A percentile compares a stretch with the other conserved stretches of the same genome.
Evolutionary conservation across 192 early-diverging fungal species (phyloP).

Genomic region (Ramicandelaber brevisporus): DNA sequence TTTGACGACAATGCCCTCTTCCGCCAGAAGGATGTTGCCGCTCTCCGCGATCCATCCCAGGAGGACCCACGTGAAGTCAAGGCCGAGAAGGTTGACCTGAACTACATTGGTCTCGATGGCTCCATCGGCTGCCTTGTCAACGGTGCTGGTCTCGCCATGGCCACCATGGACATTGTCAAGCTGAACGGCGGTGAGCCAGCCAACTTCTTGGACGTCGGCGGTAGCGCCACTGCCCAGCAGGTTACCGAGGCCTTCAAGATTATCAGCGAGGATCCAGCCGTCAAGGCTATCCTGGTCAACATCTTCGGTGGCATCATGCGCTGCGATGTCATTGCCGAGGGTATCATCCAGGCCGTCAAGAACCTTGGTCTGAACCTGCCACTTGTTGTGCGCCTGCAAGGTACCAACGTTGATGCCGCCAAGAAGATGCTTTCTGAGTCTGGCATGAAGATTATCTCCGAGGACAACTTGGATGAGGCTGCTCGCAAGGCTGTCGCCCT

Average conservation of each 20-base stretch:
- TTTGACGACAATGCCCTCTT: slow-evolving; percentile 99
- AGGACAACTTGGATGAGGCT: slow-evolving; percentile 89
- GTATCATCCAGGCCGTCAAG: slow-evolving; percentile 85
- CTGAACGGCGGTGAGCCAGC: slow-evolving; percentile 94
- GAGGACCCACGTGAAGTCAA: slow-evolving; percentile 95
- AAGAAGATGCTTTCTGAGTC: slow-evolving; percentile 83
- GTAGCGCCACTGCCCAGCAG: slow-evolving; percentile 80
- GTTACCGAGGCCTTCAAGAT: slow-evolving; percentile 99
- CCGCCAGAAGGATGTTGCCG: slow-evolving; percentile 77
- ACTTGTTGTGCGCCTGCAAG: slow-evolving; percentile 92
- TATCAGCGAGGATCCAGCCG: slow-evolving; percentile 86
- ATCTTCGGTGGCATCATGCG: slow-evolving; percentile 99
- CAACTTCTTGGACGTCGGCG: slow-evolving; percentile 98
- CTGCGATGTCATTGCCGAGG: slow-evolving; percentile 94
- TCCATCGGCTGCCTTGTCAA: slow-evolving; percentile 95
- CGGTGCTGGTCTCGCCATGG: slow-evolving; percentile 97
- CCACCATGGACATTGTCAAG: slow-evolving; percentile 99
- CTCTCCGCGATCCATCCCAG: slow-evolving; percentile 74
- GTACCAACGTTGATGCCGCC: slow-evolving; percentile 59
- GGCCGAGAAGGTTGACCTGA: slow-evolving; percentile 89
- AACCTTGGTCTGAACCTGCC: slow-evolving; percentile 80
- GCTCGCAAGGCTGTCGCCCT: slow-evolving; percentile 68
- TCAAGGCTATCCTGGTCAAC: slow-evolving; percentile 95
- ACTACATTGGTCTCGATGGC: slow-evolving; percentile 98
- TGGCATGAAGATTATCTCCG: slow-evolving; percentile 73